Conservation (phyloP, 768 basidiomycete species). For the Stropharia rugosoannulata region DNA sequence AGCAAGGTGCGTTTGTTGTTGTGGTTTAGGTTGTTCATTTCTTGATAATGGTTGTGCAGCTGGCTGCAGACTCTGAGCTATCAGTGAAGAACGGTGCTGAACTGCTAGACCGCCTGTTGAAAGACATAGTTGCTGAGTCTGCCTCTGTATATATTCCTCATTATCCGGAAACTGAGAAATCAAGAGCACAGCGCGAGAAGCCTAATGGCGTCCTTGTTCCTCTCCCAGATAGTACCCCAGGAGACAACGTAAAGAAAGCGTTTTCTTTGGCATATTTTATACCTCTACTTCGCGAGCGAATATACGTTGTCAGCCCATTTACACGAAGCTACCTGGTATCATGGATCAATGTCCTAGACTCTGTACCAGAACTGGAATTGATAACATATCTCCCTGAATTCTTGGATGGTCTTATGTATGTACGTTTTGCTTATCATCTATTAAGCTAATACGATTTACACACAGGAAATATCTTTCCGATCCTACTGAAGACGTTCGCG, state of each 20-base stretch:
- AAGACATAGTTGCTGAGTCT: conserved; percentile 96
- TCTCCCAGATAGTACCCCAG: conserved; percentile 50
- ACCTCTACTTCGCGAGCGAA: conserved; percentile 88
- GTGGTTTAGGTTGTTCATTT: neutral
- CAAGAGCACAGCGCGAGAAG: conserved; percentile 57
- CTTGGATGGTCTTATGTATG: conserved; percentile 88
- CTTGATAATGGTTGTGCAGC: conserved; percentile 42
- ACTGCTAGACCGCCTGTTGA: conserved; percentile 92
- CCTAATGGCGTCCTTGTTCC: conserved; percentile 63
- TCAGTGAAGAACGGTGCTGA: conserved; percentile 99
- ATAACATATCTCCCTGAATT: conserved; percentile 95
- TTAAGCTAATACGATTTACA: conserved; percentile 1
- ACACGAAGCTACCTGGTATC: conserved; percentile 95
- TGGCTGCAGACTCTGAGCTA: conserved; percentile 91
- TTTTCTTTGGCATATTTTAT: conserved; percentile 96
- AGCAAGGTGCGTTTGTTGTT: conserved; percentile 74
- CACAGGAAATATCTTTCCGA: conserved; percentile 92
- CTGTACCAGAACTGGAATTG: conserved; percentile 94
- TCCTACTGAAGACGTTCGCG: conserved; percentile 89
- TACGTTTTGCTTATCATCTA: conserved; percentile 12
- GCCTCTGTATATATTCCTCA: conserved; percentile 93
- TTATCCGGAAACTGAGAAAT: conserved; percentile 76
- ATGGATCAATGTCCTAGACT: conserved; percentile 95
- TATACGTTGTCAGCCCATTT: conserved; percentile 94
- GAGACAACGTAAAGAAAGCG: conserved; percentile 61